Percentiles rank a stretch among this genome's conserved stretches.
Conservation (phyloP, 176 grass and related monocot species). For the Phragmites australis region DNA sequence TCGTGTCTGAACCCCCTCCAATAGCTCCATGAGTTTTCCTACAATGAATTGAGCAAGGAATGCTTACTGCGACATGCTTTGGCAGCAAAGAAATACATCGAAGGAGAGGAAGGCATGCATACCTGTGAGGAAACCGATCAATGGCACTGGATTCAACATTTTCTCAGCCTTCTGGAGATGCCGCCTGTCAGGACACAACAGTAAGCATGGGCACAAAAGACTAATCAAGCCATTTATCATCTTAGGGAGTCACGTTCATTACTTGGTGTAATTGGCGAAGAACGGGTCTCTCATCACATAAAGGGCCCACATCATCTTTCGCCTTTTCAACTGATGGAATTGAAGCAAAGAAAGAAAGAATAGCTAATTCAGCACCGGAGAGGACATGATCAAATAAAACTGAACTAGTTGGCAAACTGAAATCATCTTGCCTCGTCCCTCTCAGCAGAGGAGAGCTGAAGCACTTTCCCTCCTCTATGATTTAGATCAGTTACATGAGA, state of each 20-base stretch:
- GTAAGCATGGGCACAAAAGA: constrained; percentile 11
- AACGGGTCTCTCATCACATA: constrained; percentile 97
- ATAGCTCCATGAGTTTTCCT: constrained; percentile 87
- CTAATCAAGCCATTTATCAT: neutral
- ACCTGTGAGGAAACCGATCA: constrained; percentile 84
- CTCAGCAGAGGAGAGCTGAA: constrained; percentile 72
- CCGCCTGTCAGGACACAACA: constrained; percentile 50
- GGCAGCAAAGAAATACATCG: neutral
- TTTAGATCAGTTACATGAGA: constrained; percentile 56
- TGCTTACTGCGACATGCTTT: neutral
- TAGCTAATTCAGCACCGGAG: constrained; percentile 22
- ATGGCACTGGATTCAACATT: constrained; percentile 60
- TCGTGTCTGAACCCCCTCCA: constrained; percentile 83
- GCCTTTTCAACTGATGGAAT: constrained; percentile 72
- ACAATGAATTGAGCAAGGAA: constrained; percentile 9
- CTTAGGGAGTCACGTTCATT: constrained; percentile 12
- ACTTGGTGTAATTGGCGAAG: constrained; percentile 84
- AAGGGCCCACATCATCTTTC: constrained; percentile 88
- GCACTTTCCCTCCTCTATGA: constrained; percentile 54
- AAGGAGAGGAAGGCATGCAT: neutral
- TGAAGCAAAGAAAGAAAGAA: constrained; percentile 13
- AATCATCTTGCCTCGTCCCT: constrained; percentile 80
- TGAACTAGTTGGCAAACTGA: constrained; percentile 23
- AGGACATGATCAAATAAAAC: constrained; percentile 15
- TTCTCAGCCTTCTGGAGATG: constrained; percentile 79